phyloP scores from a whole-genome alignment of 2,329 filamentous ascomycete genomes.

The Cordyceps javanica region DNA sequence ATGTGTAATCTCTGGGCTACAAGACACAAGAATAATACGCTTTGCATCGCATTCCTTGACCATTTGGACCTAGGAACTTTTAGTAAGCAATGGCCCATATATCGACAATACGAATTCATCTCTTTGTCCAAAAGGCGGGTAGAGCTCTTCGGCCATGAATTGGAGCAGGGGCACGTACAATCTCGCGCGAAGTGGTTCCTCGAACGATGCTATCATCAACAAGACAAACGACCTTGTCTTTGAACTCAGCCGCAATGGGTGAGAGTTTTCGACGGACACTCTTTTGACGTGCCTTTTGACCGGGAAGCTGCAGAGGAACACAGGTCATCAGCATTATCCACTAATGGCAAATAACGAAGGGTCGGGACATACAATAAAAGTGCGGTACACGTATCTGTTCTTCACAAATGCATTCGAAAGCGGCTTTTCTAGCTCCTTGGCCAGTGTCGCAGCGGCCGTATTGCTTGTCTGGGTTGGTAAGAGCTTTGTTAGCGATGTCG shows the following conservation, averaged over 20 bases:
- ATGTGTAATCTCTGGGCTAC: constrained; percentile 72
- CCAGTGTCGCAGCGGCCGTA: constrained; percentile 67
- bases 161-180: constrained; percentile 15
- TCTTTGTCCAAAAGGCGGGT: too few species aligned
- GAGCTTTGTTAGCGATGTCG: too few species aligned
- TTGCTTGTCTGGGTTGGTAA: constrained; percentile 78
- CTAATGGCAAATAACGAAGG: neutral
- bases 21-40: constrained; percentile 75
- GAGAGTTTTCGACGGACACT: constrained; percentile 81
- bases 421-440: constrained; percentile 63
- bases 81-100: neutral
- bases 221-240: constrained; percentile 68
- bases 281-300: constrained; percentile 71
- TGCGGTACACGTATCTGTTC: constrained; percentile 60
- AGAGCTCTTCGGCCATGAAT: too few species aligned
- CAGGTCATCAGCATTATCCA: too few species aligned
- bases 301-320: too few species aligned
- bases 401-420: constrained; percentile 78
- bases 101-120: too few species aligned
- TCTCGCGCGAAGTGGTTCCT: constrained; percentile 61
- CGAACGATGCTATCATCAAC: constrained; percentile 86
- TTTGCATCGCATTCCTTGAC: constrained; percentile 74
- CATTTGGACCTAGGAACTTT: constrained; percentile 56
- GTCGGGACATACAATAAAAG: constrained; percentile 50
- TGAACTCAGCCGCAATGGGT: constrained; percentile 75